Evolutionary conservation across 495 filamentous ascomycete genomes (phyloP), one percentile per base, ranked within the genome.

Genomic region (Cercophora samala): DNA sequence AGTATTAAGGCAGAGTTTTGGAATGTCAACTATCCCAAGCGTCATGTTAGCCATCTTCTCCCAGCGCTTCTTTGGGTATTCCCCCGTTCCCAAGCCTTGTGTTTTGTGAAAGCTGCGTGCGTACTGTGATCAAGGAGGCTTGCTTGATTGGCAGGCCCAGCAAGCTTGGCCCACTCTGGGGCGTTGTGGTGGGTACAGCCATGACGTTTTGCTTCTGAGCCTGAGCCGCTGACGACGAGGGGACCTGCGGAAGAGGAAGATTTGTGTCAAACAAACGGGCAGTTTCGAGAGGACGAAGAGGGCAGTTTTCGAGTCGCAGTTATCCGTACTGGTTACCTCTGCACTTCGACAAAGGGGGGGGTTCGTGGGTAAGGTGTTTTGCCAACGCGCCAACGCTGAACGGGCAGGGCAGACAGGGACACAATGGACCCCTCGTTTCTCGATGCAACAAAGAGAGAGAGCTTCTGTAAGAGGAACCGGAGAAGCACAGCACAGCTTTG

Each of bases 1-100:
- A 94, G 83, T 60, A 93, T 93, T 55, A 93, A 80, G 4, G 85
- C 87, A 5, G 90, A 93, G 72, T 92, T 92, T 80, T 93, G 91
- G 62, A 93, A 82, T 18, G 88, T 91, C 70, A 94, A 84, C 91
- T 93, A 68, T 29, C 22, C 25, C 54, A 63, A 54, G 58, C 23
- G 6, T 32, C 54, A 61, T 66, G 58, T 66, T 61, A 67, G 78
- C 72, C 24, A 64, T 11, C 17, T 19, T 19, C 29, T n/a, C 32
- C 18, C 25, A 54, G 29, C 74, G 85, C 66, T 19, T 0, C 13
- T 9, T 46, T 17, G 3, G 15, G 2, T 9, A 17, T 46, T 46
- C 13, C 13, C 37, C 37, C 11, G 37, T 17, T 17, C 6, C 13
- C 37, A 9, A 46, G 8, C 13, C 5, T 46, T 46, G 37, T 46